Base-by-base conservation (phyloP, 305 asterid genomes). In the Fraxinus nigra region DNA sequence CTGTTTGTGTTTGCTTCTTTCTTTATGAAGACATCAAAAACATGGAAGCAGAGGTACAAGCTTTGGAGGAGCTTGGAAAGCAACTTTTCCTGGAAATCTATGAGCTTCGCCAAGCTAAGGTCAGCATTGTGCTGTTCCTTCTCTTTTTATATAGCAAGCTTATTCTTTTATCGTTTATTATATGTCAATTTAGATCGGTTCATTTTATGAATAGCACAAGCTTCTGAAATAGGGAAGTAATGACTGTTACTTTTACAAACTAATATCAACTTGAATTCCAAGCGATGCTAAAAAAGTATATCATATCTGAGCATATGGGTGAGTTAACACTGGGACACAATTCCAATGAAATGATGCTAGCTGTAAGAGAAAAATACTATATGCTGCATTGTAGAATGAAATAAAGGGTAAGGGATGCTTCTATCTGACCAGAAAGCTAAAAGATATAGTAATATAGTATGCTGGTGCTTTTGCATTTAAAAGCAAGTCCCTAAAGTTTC, bases 71-170 rank as follows among this genome's bases (percentile, higher is more conserved):
- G 88, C 98, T 96, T 76, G 91, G 98, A 22, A 96, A 94, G 84
- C 98, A 92, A 82, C 90, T 96, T 38, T 96, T 96, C 88, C 79
- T 94, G 90, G 99, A 96, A 85, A 91, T 94, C 73, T 96, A 93
- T 88, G 99, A 96, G 92, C 97, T 96, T 84, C 99, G 98, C 81
- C 99, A 96, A 89, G 99, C 99, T 86, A 96, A 96, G 98, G 99
- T 96, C 77, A 72, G 37, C 72, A 61, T 48, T 30, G 54, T 75
- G 81, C 70, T 51, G 65, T 78, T 24, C 18, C 78, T 22, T 85
- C 40, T 76, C 54, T 32, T 70, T 6, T 30, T 67, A 73, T 82
- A 70, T 83, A 67, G 76, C 84, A 74, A 32, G 43, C 28, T 16
- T 70, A 33, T 70, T 70, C 46, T 30, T 30, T 70, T 70, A 16